Percentiles rank a stretch among this genome's conserved stretches.
phyloP scores from a whole-genome alignment of 495 filamentous ascomycete genomes.

The Penicillium bovifimosum region DNA sequence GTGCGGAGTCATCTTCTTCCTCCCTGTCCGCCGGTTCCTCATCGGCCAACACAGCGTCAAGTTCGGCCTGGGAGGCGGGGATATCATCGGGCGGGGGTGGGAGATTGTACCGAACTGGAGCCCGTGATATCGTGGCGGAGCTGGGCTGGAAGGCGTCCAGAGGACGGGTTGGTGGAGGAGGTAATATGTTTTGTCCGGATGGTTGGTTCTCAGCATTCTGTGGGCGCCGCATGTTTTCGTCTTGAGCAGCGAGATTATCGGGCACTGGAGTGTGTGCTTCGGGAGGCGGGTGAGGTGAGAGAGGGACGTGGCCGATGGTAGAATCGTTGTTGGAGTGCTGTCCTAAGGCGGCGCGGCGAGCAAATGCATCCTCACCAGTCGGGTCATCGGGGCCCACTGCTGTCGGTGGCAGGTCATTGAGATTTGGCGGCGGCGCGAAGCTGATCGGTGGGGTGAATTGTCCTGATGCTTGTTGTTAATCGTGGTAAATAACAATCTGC shows the following conservation, averaged over 20 bases:
- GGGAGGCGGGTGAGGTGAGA: constrained; percentile 23
- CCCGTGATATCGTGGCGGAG: constrained; percentile 68
- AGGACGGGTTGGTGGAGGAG: constrained; percentile 29
- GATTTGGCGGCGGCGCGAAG: constrained; percentile 66
- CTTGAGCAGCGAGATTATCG: constrained; percentile 58
- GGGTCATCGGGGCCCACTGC: constrained; percentile 48
- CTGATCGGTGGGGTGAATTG: constrained; percentile 68
- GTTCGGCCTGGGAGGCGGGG: constrained; percentile 51
- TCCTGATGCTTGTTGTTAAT: constrained; percentile 35
- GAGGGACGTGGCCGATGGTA: constrained; percentile 1
- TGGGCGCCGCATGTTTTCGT: constrained; percentile 60
- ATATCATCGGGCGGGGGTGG: constrained; percentile 54
- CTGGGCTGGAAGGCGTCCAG: constrained; percentile 38
- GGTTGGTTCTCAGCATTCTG: constrained; percentile 34
- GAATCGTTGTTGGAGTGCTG: constrained; percentile 11
- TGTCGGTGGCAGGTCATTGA: constrained; percentile 36
- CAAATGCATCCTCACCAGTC: constrained; percentile 68
- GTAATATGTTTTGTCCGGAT: constrained; percentile 29
- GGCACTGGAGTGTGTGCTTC: constrained; percentile 36
- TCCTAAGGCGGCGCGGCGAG: constrained; percentile 53
- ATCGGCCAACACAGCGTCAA: constrained; percentile 47
- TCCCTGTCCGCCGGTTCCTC: constrained; percentile 45
- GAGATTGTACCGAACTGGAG: constrained; percentile 76
- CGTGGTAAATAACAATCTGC: background rate
- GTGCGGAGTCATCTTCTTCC: constrained; percentile 43